Evolutionary conservation across 176 grass and related monocot species (phyloP), one percentile per base, ranked within the genome.

Genomic region (Neostapfia colusana): DNA sequence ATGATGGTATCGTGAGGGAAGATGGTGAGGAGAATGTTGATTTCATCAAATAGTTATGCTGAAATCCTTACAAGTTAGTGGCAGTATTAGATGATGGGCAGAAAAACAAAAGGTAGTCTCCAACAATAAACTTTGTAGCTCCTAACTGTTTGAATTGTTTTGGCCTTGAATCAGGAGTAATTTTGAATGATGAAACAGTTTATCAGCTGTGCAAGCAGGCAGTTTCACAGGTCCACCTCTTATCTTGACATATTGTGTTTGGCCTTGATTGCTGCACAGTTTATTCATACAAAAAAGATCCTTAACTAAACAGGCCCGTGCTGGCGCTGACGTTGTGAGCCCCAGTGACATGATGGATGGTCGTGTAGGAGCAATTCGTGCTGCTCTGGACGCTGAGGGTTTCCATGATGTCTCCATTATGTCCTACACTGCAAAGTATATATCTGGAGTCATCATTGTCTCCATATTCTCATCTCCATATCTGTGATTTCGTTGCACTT

Each of bases 291-390:
- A 56, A 41, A 46, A 34, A 49, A 34, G 37, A 35, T 57, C 45
- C 24, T 8, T 45, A 49, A 35, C 67, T 74, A 77, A 84, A 90
- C 79, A 99, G 95, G 91, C 95, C 25, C 79, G 89, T 45, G 95
- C 91, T 37, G 95, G 95, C 82, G 91, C 95, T 74, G 91, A 99
- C 85, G 95, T 99, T 27, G 83, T 98, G 67, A 98, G 95, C 66
- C 95, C 95, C 34, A 98, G 95, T 71, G 95, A 98, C 68, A 98
- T 98, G 95, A 98, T 98, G 91, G 95, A 98, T 68, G 91, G 95
- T 10, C 91, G 95, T 56, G 43, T 98, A 82, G 87, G 87, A 82
- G 95, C 95, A 72, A 88, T 98, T 63, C 91, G 91, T 51, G 74
- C 82, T 73, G 95, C 95, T 65, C 81, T 99, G n/a, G 95, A 99